phyloP scores from a whole-genome alignment of 441 rosid species.

The Corymbia calophylla region DNA sequence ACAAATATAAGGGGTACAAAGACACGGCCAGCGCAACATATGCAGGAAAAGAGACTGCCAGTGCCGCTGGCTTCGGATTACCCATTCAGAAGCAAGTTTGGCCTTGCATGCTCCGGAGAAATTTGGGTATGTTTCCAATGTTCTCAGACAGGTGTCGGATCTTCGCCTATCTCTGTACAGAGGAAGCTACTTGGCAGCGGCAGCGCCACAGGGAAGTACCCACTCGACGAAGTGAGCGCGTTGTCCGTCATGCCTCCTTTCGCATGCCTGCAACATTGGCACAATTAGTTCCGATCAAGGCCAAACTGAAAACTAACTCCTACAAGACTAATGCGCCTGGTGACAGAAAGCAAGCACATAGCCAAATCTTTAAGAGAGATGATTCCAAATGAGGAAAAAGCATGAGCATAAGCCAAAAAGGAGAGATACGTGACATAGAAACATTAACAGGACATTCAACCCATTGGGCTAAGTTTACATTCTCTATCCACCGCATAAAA shows the following conservation, averaged over 20 bases:
- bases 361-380: neutral
- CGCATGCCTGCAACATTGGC: conserved; percentile 39
- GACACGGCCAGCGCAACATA: neutral
- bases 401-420: neutral
- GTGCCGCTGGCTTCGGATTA: neutral
- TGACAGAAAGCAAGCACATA: neutral
- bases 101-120: neutral
- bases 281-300: neutral
- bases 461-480: neutral
- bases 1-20: neutral
- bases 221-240: conserved; percentile 35
- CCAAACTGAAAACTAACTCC: neutral
- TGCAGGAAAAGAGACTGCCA: neutral
- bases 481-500: neutral
- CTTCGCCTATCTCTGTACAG: neutral
- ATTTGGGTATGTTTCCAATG: neutral
- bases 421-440: neutral
- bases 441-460: neutral
- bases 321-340: neutral
- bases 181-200: conserved; percentile 27
- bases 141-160: neutral
- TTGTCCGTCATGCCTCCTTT: conserved; percentile 22
- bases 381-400: neutral
- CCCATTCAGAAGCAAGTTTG: neutral
- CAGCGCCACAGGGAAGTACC: conserved; percentile 59